Evolutionary conservation across 805 yeast species (phyloP).

Genomic region (Kazachstania kunashirensis): DNA sequence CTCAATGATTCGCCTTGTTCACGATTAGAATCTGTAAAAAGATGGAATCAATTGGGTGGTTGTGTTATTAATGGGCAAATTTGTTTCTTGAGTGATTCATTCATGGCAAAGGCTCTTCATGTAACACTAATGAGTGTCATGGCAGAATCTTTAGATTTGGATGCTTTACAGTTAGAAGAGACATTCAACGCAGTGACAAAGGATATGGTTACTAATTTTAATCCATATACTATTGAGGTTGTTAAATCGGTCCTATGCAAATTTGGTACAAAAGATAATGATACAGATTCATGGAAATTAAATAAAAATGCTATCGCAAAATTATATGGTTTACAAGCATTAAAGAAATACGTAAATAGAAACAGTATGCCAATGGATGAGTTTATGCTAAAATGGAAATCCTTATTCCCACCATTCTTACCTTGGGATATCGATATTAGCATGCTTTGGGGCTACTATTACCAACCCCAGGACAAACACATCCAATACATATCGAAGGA

Average conservation of each 20-base stretch:
- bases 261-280: conserved; percentile 31
- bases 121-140: conserved; percentile 32
- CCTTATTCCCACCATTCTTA: conserved; percentile 53
- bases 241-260: conserved; percentile 41
- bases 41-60: conserved; percentile 50
- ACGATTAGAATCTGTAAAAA: conserved; percentile 37
- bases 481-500: conserved; percentile 46
- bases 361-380: conserved; percentile 35
- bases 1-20: conserved; percentile 45
- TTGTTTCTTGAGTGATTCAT: conserved; percentile 29
- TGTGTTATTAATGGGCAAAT: conserved; percentile 40
- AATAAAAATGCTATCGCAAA: conserved; percentile 37
- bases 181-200: conserved; percentile 21
- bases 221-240: conserved; percentile 33
- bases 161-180: conserved; percentile 25
- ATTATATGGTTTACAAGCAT: conserved; percentile 56
- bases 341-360: conserved; percentile 32
- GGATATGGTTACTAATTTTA: conserved; percentile 26
- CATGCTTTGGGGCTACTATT: conserved; percentile 47
- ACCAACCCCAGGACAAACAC: conserved; percentile 39
- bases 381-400: conserved; percentile 54
- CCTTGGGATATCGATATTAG: conserved; percentile 48
- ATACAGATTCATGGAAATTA: conserved; percentile 27
- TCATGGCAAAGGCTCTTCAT: conserved; percentile 30
- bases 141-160: conserved; percentile 29